Conservation (phyloP, 768 basidiomycete species). For the Amanita phalloides region DNA sequence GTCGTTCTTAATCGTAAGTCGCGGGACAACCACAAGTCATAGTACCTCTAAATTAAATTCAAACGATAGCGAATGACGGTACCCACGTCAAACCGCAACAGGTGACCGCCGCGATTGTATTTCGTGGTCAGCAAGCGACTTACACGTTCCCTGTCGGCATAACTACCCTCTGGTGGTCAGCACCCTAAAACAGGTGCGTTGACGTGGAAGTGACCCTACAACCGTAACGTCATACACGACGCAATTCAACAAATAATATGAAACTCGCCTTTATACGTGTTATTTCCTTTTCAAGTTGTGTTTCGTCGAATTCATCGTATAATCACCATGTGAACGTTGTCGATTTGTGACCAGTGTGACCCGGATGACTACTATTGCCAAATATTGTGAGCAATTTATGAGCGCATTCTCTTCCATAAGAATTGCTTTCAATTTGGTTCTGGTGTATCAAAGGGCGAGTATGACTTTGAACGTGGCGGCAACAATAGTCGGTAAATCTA, state of each 20-base stretch:
- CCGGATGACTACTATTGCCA: too few relatives aligned
- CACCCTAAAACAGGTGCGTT: not conserved
- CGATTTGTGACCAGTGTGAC: too few relatives aligned
- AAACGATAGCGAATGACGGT: slow-evolving; percentile 26
- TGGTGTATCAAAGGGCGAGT: not conserved
- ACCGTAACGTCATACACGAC: too few relatives aligned
- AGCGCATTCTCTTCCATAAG: not conserved
- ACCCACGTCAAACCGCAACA: slow-evolving; percentile 29
- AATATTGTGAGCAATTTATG: not conserved
- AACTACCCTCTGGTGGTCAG: slow-evolving; percentile 44
- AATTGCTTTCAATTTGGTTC: not conserved
- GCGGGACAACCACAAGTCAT: not conserved
- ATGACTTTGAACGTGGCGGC: not conserved
- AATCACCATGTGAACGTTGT: not conserved
- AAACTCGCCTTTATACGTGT: not conserved
- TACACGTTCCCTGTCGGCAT: slow-evolving; percentile 78
- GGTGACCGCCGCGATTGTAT: slow-evolving; percentile 49
- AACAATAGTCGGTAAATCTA: not conserved
- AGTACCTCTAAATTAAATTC: not conserved
- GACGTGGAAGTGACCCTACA: too few relatives aligned
- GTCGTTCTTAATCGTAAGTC: slow-evolving; percentile 65
- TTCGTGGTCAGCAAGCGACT: slow-evolving; percentile 53
- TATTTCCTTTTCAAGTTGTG: not conserved
- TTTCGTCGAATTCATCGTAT: not conserved
- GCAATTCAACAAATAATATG: too few relatives aligned